phyloP scores from a whole-genome alignment of 495 filamentous ascomycete genomes.

The Podospora fimiseda region DNA sequence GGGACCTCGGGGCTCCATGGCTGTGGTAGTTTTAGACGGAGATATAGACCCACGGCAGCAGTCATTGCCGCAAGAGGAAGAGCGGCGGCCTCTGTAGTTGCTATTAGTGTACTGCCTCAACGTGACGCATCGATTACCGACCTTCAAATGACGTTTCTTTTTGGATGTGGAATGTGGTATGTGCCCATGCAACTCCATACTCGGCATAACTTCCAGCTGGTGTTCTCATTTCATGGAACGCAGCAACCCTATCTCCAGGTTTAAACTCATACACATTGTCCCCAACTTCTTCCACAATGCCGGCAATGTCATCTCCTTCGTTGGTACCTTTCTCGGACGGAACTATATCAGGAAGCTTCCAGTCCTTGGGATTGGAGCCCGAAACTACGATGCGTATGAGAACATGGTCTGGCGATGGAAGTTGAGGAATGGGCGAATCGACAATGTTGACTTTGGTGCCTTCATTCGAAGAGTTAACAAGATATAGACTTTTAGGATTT shows the following conservation, averaged over 20 bases:
- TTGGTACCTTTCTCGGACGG: constrained; percentile 32
- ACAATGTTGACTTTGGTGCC: constrained; percentile 52
- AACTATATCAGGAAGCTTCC: constrained; percentile 45
- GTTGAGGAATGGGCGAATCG: constrained; percentile 57
- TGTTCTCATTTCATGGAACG: constrained; percentile 54
- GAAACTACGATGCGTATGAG: constrained; percentile 64
- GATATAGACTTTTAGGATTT: neutral
- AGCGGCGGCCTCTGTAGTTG: constrained; percentile 54
- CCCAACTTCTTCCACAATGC: constrained; percentile 58
- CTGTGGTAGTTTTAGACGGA: constrained; percentile 52
- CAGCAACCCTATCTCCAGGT: constrained; percentile 62
- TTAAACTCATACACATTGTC: constrained; percentile 55
- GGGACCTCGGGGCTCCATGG: constrained; percentile 51
- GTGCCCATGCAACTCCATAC: constrained; percentile 58
- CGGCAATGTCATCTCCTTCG: constrained; percentile 67
- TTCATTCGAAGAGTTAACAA: constrained; percentile 5
- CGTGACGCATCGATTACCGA: constrained; percentile 16
- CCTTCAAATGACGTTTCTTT: constrained; percentile 60
- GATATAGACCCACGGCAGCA: constrained; percentile 57
- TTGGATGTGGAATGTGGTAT: constrained; percentile 66
- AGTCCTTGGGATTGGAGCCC: constrained; percentile 77
- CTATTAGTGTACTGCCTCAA: constrained; percentile 5
- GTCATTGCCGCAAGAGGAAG: constrained; percentile 73
- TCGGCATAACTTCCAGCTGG: constrained; percentile 61
- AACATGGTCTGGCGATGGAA: constrained; percentile 51